Percentiles rank a stretch among this genome's conserved stretches.
phyloP scores from a whole-genome alignment of 495 filamentous ascomycete species.

The Beverwykella pulmonaria region DNA sequence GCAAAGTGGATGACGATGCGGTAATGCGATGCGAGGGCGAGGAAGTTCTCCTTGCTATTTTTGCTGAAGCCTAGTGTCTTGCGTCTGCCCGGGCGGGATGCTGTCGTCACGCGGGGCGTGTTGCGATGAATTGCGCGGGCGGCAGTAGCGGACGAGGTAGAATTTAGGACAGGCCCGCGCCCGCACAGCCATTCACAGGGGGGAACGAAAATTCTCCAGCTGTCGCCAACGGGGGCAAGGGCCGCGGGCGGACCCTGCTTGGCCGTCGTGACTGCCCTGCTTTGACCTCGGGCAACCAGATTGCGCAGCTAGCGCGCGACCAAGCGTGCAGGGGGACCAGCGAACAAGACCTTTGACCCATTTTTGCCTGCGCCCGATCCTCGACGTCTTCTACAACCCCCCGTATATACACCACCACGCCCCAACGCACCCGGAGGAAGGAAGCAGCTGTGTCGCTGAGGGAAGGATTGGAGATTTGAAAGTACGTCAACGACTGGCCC shows the following conservation, averaged over 20 bases:
- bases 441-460: conserved; percentile 41
- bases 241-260: neutral
- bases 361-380: neutral
- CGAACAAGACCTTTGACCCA: neutral
- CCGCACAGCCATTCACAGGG: neutral
- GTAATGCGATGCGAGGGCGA: neutral
- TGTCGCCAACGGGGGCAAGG: neutral
- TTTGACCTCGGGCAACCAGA: conserved; percentile 21
- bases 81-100: neutral
- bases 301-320: conserved; percentile 25
- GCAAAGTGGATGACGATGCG: neutral
- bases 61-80: neutral
- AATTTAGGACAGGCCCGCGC: neutral
- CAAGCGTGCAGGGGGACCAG: conserved; percentile 23
- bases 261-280: neutral
- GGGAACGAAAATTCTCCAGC: neutral
- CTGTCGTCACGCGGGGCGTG: neutral
- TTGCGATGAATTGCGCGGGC: neutral
- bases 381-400: conserved; percentile 8
- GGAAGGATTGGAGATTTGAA: conserved; percentile 39
- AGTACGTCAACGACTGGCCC: conserved; percentile 17
- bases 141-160: neutral
- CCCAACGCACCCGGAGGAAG: conserved; percentile 16
- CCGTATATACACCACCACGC: conserved; percentile 1
- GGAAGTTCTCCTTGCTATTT: neutral